Conservation (phyloP, 2,329 filamentous ascomycete genomes). For the Penicillium sp. region DNA sequence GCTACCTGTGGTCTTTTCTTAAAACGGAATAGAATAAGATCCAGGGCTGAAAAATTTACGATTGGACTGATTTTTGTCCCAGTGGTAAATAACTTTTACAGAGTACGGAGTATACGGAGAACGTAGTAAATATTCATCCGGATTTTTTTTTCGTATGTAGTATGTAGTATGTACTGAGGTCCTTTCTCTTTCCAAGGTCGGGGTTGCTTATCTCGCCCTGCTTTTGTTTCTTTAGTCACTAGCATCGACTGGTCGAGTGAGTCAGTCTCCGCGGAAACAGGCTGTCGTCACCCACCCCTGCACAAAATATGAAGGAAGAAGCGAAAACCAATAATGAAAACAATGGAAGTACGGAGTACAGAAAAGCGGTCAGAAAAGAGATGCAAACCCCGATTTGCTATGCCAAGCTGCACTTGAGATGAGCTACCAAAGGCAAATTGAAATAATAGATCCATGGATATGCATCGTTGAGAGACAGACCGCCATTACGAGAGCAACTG, state of each 20-base stretch:
- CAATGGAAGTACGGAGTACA: background rate
- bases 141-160: too few species aligned
- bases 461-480: background rate
- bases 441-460: background rate
- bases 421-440: background rate
- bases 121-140: background rate
- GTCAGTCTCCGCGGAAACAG: background rate
- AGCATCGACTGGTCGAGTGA: background rate
- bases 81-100: too few species aligned
- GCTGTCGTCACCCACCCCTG: slow-evolving; percentile 6
- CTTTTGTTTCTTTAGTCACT: background rate
- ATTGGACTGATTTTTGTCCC: background rate
- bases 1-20: background rate
- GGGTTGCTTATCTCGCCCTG: too few species aligned
- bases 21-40: background rate
- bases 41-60: background rate
- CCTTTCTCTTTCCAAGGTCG: too few species aligned
- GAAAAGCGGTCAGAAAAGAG: slow-evolving; percentile 10
- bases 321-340: background rate
- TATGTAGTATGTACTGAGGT: too few species aligned
- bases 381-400: background rate
- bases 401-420: background rate
- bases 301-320: background rate
- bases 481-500: slow-evolving; percentile 1
- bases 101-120: background rate